phyloP scores from a whole-genome alignment of 352 stramenopile genomes.

The Phytophthora macrochlamydospora region DNA sequence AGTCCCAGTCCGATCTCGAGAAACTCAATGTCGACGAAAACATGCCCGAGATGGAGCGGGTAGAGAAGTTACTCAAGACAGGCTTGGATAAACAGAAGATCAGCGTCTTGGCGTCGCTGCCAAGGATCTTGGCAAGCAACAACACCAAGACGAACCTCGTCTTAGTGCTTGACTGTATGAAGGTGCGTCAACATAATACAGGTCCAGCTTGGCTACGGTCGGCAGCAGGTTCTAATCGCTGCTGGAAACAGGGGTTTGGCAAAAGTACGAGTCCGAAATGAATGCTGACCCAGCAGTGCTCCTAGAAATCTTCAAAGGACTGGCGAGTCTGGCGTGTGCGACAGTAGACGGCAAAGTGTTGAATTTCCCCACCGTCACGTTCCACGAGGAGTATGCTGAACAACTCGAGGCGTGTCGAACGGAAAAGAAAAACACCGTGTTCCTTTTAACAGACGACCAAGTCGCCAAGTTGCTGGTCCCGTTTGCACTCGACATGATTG shows the following conservation, averaged over 20 bases:
- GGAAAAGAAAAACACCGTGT: conserved; percentile 66
- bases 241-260: conserved; percentile 53
- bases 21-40: conserved; percentile 89
- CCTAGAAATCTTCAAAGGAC: conserved; percentile 64
- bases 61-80: conserved; percentile 76
- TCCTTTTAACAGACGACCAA: conserved; percentile 79
- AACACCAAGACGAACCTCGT: conserved; percentile 76
- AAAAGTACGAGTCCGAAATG: conserved; percentile 67
- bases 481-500: conserved; percentile 71
- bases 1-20: conserved; percentile 84
- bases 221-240: background rate
- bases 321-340: conserved; percentile 57
- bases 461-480: conserved; percentile 75
- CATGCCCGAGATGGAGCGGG: conserved; percentile 79
- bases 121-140: conserved; percentile 74
- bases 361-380: conserved; percentile 52
- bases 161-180: conserved; percentile 74
- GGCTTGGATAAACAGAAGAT: conserved; percentile 85
- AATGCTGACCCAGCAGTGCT: conserved; percentile 49
- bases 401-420: conserved; percentile 49
- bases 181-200: conserved; percentile 34
- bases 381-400: conserved; percentile 69
- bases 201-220: too few species aligned
- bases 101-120: conserved; percentile 68
- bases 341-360: conserved; percentile 80